These are phyloP conservation scores for Schizothecium vesticola DNA, from an alignment of 495 filamentous ascomycete genomes.

Conservation along the genomic window DNA sequence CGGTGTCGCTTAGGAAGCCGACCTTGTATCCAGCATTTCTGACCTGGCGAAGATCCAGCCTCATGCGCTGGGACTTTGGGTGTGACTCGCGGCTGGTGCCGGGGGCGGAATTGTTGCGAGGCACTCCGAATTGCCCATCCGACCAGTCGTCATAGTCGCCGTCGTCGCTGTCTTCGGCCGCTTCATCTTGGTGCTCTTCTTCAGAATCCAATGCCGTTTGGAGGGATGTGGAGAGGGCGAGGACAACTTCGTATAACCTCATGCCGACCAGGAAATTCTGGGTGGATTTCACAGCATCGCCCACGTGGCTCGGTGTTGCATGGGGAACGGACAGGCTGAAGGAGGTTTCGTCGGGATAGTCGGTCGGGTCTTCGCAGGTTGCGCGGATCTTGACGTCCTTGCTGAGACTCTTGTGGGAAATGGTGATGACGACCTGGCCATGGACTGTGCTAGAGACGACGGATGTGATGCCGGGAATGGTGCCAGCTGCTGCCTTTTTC, in stretches of 20 bases:
- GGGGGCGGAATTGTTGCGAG: background rate
- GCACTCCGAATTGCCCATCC: constrained; percentile 4
- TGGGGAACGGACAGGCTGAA: constrained; percentile 56
- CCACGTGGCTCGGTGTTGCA: constrained; percentile 32
- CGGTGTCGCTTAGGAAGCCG: constrained; percentile 53
- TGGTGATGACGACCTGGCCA: constrained; percentile 28
- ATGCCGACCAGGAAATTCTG: constrained; percentile 35
- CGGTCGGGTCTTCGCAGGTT: constrained; percentile 44
- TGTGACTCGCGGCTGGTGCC: background rate
- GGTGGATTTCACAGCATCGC: constrained; percentile 2
- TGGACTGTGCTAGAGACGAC: constrained; percentile 19
- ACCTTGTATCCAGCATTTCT: constrained; percentile 69
- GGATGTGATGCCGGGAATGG: constrained; percentile 16
- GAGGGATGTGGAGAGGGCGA: constrained; percentile 36
- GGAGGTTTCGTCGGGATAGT: constrained; percentile 59
- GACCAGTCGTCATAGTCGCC: constrained; percentile 24
- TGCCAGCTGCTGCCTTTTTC: constrained; percentile 22
- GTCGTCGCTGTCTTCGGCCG: constrained; percentile 27
- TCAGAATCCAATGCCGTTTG: constrained; percentile 16
- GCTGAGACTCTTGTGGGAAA: constrained; percentile 16
- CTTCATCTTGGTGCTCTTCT: constrained; percentile 28
- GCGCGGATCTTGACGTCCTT: constrained; percentile 19
- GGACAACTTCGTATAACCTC: constrained; percentile 41
- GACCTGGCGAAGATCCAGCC: constrained; percentile 56
- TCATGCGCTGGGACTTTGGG: constrained; percentile 37